phyloP scores from a whole-genome alignment of 2,329 filamentous ascomycete species.

The Neopestalotiopsis sp. region DNA sequence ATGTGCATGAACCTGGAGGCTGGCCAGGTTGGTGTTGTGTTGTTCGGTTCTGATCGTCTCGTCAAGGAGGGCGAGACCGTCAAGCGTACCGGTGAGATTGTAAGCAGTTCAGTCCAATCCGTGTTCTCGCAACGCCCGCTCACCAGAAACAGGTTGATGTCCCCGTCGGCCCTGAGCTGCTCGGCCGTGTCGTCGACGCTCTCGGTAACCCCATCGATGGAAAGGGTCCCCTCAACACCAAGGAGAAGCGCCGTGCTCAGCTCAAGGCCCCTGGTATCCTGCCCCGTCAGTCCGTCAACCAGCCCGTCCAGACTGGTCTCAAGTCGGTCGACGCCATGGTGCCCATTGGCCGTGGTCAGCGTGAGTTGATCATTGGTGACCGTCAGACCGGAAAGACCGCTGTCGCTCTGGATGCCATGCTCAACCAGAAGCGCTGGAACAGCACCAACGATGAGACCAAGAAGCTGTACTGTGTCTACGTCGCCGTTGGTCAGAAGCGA shows the following conservation, averaged over 20 bases:
- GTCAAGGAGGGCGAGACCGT: slow-evolving; percentile 99
- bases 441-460: slow-evolving; percentile 81
- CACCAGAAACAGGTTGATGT: slow-evolving; percentile 79
- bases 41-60: slow-evolving; percentile 99
- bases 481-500: slow-evolving; percentile 98
- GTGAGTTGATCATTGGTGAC: slow-evolving; percentile 99
- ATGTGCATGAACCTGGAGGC: slow-evolving; percentile 99
- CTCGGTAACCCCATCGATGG: slow-evolving; percentile 99
- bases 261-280: slow-evolving; percentile 99
- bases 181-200: slow-evolving; percentile 97
- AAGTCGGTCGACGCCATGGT: slow-evolving; percentile 99
- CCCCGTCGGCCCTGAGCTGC: slow-evolving; percentile 88
- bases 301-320: slow-evolving; percentile 98
- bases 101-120: slow-evolving; percentile 55
- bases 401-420: slow-evolving; percentile 95
- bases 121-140: not conserved
- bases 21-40: slow-evolving; percentile 99
- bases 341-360: slow-evolving; percentile 98
- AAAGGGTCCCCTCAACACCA: slow-evolving; percentile 95
- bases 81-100: slow-evolving; percentile 99
- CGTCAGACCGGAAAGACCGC: slow-evolving; percentile 99
- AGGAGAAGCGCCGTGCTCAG: slow-evolving; percentile 93
- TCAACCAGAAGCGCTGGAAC: slow-evolving; percentile 99
- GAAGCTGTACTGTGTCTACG: slow-evolving; percentile 99
- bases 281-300: slow-evolving; percentile 94